Percentiles rank a stretch among this genome's conserved stretches.
Evolutionary conservation across 805 yeast species (phyloP).

Genomic region (Schizosaccharomyces pombe): DNA sequence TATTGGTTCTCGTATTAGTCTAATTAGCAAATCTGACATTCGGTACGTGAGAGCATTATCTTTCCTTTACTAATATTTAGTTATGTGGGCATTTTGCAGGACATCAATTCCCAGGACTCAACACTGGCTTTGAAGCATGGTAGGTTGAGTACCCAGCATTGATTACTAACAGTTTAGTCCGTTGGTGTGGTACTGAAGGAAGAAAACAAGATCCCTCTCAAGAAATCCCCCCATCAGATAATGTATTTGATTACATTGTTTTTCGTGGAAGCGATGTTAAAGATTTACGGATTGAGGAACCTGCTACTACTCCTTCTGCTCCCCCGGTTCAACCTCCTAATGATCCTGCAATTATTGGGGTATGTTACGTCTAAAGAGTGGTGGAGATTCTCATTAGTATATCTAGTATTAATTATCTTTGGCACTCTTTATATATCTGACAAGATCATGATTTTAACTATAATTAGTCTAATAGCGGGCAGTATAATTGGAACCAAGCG

Average conservation of each 20-base stretch:
- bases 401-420: no score
- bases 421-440: no score
- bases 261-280: constrained; percentile 84
- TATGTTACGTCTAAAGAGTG: no score
- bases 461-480: background rate
- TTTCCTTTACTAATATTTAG: constrained; percentile 17
- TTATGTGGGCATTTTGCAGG: constrained; percentile 72
- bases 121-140: constrained; percentile 55
- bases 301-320: constrained; percentile 39
- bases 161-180: constrained; percentile 23
- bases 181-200: constrained; percentile 82
- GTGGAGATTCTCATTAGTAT: no score
- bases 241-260: constrained; percentile 50
- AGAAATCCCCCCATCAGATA: constrained; percentile 48
- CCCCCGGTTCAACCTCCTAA: constrained; percentile 15
- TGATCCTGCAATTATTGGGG: constrained; percentile 17
- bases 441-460: no score
- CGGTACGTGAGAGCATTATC: constrained; percentile 17
- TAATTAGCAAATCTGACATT: constrained; percentile 54
- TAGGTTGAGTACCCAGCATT: background rate
- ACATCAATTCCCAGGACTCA: constrained; percentile 71
- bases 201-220: constrained; percentile 44
- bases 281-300: constrained; percentile 65
- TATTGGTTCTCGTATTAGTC: constrained; percentile 70
- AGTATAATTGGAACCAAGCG: background rate